Base-by-base conservation (phyloP, 148 eudicot genomes). In the Polygonum maritimum region DNA sequence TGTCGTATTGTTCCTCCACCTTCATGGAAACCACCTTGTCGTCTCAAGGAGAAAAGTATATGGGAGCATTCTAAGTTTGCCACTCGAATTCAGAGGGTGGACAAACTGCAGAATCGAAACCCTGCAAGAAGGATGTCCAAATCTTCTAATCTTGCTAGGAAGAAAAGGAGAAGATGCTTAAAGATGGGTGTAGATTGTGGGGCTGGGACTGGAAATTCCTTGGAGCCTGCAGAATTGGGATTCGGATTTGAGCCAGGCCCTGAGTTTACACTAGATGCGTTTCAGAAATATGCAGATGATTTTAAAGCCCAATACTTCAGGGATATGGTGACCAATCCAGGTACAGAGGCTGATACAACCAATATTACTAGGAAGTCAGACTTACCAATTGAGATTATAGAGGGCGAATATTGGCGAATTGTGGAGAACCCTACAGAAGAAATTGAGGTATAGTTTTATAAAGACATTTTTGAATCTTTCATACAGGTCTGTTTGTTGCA, bases 211-310 rank as follows among this genome's bases (percentile, higher is more conserved):
- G 86, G 74, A 70, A 81, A 77, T 71, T 75, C 45, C 40, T 52
- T 75, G 71, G 87, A 71, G 63, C 77, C 40, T 13, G 82, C 70
- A 54, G 82, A 79, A 79, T 55, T 69, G 48, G 84, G 78, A 21
- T 96, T 96, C 80, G 99, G 99, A 47, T 96, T 96, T 82, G 99
- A 96, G 80, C 94, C 98, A 76, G 99, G 99, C 74, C 98, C 97
- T 47, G 94, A 89, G 73, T 92, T 91, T 81, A 91, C 99, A 79
- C 84, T 96, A 39, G 91, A 89, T 78, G 86, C 85, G 67, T 96
- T 92, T 84, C 85, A 96, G 81, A 91, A 84, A 80, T 92, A 89
- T 78, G 98, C 97, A 18, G 85, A 91, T 84, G 89, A 87, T 83
- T 96, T 96, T 74, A 92, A 86, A 89, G 76, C 71, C 74, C 94